Evolutionary conservation across 2,329 filamentous ascomycete genomes (phyloP).

Genomic region (Fusarium sp.): DNA sequence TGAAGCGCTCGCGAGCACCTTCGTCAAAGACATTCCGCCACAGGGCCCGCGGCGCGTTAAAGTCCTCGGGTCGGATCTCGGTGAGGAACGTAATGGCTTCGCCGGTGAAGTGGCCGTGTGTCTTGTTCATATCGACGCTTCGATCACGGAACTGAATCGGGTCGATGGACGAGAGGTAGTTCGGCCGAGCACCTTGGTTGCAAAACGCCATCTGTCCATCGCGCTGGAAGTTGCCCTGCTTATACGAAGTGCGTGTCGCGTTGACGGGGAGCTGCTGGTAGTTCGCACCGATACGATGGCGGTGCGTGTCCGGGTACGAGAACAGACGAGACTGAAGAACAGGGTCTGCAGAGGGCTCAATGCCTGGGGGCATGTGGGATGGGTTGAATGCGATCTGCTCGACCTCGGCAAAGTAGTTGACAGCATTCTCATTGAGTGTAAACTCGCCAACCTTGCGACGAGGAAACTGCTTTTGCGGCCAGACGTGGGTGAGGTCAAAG

Average conservation of each 20-base stretch:
- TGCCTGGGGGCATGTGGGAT: conserved; percentile 71
- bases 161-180: conserved; percentile 28
- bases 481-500: conserved; percentile 72
- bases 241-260: conserved; percentile 8
- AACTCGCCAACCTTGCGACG: conserved; percentile 67
- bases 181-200: conserved; percentile 31
- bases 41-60: conserved; percentile 15
- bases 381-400: conserved; percentile 76
- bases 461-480: conserved; percentile 31
- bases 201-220: conserved; percentile 35
- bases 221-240: conserved; percentile 28
- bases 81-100: conserved; percentile 34
- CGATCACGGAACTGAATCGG: conserved; percentile 28
- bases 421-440: conserved; percentile 72
- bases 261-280: conserved; percentile 57
- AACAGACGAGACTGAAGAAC: conserved; percentile 71
- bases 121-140: conserved; percentile 24
- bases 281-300: conserved; percentile 71
- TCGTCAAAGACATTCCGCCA: conserved; percentile 25
- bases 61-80: conserved; percentile 30
- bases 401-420: conserved; percentile 72
- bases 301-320: conserved; percentile 70
- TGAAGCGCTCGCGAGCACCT: conserved; percentile 56
- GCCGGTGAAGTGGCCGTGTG: conserved; percentile 26
- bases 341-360: conserved; percentile 71